Evolutionary conservation across 345 rosid species (phyloP), one percentile per base, ranked within the genome.

Genomic region (Draba incana): DNA sequence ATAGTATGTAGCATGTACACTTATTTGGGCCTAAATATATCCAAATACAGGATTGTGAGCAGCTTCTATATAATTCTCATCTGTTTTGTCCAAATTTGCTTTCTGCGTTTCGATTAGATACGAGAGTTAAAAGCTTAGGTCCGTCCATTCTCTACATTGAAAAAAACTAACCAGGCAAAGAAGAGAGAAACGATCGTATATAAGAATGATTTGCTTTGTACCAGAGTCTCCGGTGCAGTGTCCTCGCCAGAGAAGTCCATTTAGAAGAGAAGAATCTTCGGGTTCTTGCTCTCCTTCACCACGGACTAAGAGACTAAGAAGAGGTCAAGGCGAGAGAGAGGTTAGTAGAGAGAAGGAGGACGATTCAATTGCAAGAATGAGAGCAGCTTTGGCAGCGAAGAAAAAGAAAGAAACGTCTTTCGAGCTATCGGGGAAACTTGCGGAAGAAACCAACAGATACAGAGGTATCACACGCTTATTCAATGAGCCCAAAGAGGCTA

Each of bases 401-500:
- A 74, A 88, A 75, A 94, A 89, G 91, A 96, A 85, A 77, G 76
- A 90, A 71, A 96, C 98, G 37, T 85, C 97, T 30, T 93, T 90
- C 76, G 97, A 90, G 84, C 84, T 88, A 46, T 94, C 99, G 16
- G 98, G 99, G 52, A 94, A 94, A 83, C 97, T 91, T 71, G 99
- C 99, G 13, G 92, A 87, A 10, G 99, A 94, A 80, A 94, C 97
- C 20, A 94, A 94, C 75, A 85, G 88, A 82, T 84, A 85, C 70
- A 85, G 82, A 89, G 99, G 98, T 76, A 84, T 95, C 66, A 81
- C 98, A 1, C 68, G 92, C 73, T 85, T 92, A 68, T 95, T 89
- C 80, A 82, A 50, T 77, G 96, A 95, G 86, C 98, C 98, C 15
- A 89, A 97, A 9, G 98, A 95, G 68, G 96, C 90, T 72, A 85